These are phyloP conservation scores for Paraglomus brasilianum DNA, from an alignment of 192 early-diverging fungal species.

Conservation along the genomic window DNA sequence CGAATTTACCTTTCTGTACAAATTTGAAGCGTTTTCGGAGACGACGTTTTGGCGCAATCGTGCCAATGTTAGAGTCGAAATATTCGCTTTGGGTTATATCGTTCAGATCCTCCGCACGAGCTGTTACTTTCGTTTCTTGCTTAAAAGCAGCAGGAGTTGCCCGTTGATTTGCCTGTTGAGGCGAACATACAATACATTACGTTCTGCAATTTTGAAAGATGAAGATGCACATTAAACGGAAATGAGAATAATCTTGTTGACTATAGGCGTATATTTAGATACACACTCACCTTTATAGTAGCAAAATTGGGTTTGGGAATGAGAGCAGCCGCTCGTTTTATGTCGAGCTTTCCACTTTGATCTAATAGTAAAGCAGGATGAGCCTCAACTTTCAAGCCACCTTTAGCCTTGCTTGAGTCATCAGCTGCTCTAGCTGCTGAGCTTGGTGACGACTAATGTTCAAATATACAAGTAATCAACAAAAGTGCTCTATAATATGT, in stretches of 20 bases:
- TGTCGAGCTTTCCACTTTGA: slow-evolving; percentile 47
- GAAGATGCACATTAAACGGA: slow-evolving; percentile 28
- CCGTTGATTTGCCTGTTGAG: slow-evolving; percentile 71
- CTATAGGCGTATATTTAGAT: background rate
- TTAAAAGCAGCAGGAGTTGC: slow-evolving; percentile 38
- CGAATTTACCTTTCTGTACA: slow-evolving; percentile 76
- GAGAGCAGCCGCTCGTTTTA: slow-evolving; percentile 41
- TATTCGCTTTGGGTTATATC: slow-evolving; percentile 88
- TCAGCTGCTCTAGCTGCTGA: slow-evolving; percentile 17
- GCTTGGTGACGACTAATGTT: slow-evolving; percentile 23
- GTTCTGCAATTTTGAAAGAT: slow-evolving; percentile 9
- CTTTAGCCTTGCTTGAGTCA: slow-evolving; percentile 34
- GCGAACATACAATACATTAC: slow-evolving; percentile 13
- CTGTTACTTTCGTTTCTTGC: slow-evolving; percentile 49
- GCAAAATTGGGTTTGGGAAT: slow-evolving; percentile 56
- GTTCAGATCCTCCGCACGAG: slow-evolving; percentile 45
- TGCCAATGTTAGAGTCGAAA: slow-evolving; percentile 68
- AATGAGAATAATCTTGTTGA: background rate
- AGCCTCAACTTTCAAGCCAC: slow-evolving; percentile 37
- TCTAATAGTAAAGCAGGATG: slow-evolving; percentile 47
- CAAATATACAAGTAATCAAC: background rate
- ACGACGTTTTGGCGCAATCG: slow-evolving; percentile 42
- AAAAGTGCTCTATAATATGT: background rate
- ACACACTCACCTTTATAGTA: slow-evolving; percentile 37
- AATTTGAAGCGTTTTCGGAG: slow-evolving; percentile 68